These are phyloP conservation scores for Gaeumannomyces tritici DNA, from an alignment of 2,329 filamentous ascomycete species.

Conservation along the genomic window DNA sequence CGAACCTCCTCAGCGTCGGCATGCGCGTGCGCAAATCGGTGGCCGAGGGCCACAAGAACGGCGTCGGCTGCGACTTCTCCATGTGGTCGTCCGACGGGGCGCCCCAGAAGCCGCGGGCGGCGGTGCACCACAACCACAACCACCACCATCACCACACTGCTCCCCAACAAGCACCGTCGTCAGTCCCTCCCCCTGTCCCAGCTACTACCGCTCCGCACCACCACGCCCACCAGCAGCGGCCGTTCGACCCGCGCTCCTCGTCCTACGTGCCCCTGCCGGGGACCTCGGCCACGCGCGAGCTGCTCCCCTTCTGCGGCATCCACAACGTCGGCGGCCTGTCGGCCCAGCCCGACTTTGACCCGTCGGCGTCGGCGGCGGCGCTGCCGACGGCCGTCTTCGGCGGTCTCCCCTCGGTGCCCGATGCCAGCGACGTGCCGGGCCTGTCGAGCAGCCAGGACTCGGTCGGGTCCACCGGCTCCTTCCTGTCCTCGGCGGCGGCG, in stretches of 20 bases:
- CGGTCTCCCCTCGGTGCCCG: neutral
- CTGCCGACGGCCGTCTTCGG: neutral
- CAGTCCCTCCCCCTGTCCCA: too few species aligned
- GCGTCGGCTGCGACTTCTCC: constrained; percentile 37
- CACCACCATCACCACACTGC: neutral
- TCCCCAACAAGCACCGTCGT: too few species aligned
- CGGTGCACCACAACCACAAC: constrained; percentile 6
- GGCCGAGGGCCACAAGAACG: constrained; percentile 87
- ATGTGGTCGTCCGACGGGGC: constrained; percentile 35
- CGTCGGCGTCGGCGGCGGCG: constrained; percentile 6
- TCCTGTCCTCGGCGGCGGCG: constrained; percentile 6
- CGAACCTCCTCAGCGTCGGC: constrained; percentile 80
- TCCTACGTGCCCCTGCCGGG: constrained; percentile 15
- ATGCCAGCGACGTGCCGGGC: constrained; percentile 24
- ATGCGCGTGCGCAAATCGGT: constrained; percentile 93
- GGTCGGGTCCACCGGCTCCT: constrained; percentile 23
- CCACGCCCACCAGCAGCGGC: constrained; percentile 1
- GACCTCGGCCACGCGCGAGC: constrained; percentile 39
- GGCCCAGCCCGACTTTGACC: constrained; percentile 38
- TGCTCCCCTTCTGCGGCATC: constrained; percentile 74
- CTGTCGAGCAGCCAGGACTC: constrained; percentile 48
- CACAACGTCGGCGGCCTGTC: constrained; percentile 63
- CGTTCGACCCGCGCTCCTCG: constrained; percentile 11
- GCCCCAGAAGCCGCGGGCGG: neutral
- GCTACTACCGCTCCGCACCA: neutral